phyloP scores from a whole-genome alignment of 306 rosid species.

The Malus sylvestris region DNA sequence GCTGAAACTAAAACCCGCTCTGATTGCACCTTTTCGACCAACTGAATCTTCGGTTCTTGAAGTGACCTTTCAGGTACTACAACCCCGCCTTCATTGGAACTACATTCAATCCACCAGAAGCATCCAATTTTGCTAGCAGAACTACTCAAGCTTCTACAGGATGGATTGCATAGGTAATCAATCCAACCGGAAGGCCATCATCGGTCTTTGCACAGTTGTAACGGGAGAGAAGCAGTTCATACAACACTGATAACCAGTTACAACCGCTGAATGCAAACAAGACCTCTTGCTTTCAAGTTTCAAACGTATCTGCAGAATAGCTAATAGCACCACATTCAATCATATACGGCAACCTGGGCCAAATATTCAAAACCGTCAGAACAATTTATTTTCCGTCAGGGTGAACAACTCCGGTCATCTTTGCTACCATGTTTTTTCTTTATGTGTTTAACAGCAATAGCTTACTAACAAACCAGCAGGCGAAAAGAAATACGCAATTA shows the following conservation, averaged over 20 bases:
- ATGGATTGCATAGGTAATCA: background rate
- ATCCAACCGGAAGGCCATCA: background rate
- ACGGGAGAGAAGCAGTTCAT: slow-evolving; percentile 4
- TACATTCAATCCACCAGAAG: background rate
- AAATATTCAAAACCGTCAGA: slow-evolving; percentile 7
- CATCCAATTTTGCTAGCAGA: no score
- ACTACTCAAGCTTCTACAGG: no score
- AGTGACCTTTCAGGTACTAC: slow-evolving; percentile 7
- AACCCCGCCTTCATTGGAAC: slow-evolving; percentile 10
- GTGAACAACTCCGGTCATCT: background rate
- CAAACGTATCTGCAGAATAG: slow-evolving; percentile 17
- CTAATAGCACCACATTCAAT: slow-evolving; percentile 5
- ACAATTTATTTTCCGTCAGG: slow-evolving; percentile 2
- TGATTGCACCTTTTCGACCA: background rate
- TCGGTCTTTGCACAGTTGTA: background rate
- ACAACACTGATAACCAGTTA: slow-evolving; percentile 15
- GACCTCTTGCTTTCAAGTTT: slow-evolving; percentile 13
- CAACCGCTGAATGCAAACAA: slow-evolving; percentile 18
- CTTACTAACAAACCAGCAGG: background rate
- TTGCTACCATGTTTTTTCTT: background rate
- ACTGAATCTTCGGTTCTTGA: slow-evolving; percentile 12
- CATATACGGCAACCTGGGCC: slow-evolving; percentile 24
- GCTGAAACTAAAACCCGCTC: slow-evolving; percentile 5
- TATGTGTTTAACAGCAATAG: background rate
- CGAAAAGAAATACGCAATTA: background rate